Evolutionary conservation across 345 rosid genomes (phyloP), one percentile per base, ranked within the genome.

Genomic region (Camelina sativa): DNA sequence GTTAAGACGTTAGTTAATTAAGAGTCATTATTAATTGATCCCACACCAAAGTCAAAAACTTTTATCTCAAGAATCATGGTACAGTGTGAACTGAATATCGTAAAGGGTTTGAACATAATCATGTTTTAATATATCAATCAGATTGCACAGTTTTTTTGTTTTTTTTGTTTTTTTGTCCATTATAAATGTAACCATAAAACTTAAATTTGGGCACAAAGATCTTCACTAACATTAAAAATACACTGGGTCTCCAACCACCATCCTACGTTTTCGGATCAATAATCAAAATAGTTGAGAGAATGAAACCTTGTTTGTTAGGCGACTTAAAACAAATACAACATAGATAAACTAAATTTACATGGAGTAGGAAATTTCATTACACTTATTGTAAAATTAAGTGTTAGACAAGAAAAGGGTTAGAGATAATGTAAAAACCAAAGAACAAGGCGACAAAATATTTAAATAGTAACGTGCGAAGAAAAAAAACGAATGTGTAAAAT

Each of bases 51-150:
- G 23, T 62, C 35, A 9, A 12, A 32, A 9, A 6, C 56, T 53
- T 43, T 67, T 50, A 34, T 64, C 4, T 35, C 43, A 8, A 23
- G 51, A 65, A 47, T 47, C n/a, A 35, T 35, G 8, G 16, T 11
- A 44, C 62, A 16, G 53, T 74, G 72, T 66, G 72, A 73, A 64
- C 12, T 54, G 57, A 72, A 38, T n/a, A 7, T 12, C 25, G 7
- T 37, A 61, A 50, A 48, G 4, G 19, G 19, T 50, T 62, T 16
- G 3, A 8, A 62, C 25, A 40, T 25, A 19, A 25, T 58, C 65
- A 57, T 69, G 64, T 43, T 11, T 70, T 16, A 8, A 46, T 50
- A 16, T n/a, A 70, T 20, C 57, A 13, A 47, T 69, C 32, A 57
- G 19, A 47, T 47, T 47, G 58, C 11, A 12, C 55, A 10, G 8